A percentile compares a stretch with the other conserved stretches of the same genome.
Evolutionary conservation across 176 grass and related monocot species (phyloP).

Genomic region (Guadua angustifolia): DNA sequence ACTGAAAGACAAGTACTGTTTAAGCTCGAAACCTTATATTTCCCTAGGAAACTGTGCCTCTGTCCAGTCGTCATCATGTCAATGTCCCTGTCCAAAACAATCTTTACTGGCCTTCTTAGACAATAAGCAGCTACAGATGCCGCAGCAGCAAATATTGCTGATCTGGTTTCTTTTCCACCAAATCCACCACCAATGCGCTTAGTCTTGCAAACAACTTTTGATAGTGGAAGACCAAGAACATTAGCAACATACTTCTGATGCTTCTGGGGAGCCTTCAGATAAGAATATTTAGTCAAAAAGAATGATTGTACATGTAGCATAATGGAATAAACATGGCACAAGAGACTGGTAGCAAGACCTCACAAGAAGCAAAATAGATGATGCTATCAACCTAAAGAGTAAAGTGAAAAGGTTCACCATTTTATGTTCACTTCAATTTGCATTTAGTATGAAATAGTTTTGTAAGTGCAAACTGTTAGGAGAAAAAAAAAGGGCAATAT

Average conservation of each 20-base stretch:
- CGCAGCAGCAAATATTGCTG: conserved; percentile 72
- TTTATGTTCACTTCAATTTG: conserved; percentile 30
- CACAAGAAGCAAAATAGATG: background rate
- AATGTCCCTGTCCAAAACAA: conserved; percentile 85
- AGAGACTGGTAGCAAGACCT: background rate
- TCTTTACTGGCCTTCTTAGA: conserved; percentile 78
- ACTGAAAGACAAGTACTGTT: background rate
- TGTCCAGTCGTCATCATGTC: conserved; percentile 93
- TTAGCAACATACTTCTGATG: conserved; percentile 68
- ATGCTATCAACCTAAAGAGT: conserved; percentile 9
- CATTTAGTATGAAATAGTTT: conserved; percentile 20
- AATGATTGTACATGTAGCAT: background rate
- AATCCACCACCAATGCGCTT: conserved; percentile 97
- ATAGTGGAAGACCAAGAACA: conserved; percentile 80
- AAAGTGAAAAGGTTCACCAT: background rate
- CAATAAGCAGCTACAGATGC: conserved; percentile 74
- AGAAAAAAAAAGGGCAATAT: too few relatives aligned
- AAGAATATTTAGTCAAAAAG: conserved; percentile 36
- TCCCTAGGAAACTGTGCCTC: conserved; percentile 90
- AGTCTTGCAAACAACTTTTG: conserved; percentile 93
- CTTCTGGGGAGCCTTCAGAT: conserved; percentile 74
- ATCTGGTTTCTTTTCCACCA: conserved; percentile 97
- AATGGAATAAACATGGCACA: conserved; percentile 17
- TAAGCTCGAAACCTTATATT: conserved; percentile 74
- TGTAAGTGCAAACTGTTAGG: background rate